Base-by-base conservation (phyloP, 768 basidiomycete species). In the Trametes gibbosa region DNA sequence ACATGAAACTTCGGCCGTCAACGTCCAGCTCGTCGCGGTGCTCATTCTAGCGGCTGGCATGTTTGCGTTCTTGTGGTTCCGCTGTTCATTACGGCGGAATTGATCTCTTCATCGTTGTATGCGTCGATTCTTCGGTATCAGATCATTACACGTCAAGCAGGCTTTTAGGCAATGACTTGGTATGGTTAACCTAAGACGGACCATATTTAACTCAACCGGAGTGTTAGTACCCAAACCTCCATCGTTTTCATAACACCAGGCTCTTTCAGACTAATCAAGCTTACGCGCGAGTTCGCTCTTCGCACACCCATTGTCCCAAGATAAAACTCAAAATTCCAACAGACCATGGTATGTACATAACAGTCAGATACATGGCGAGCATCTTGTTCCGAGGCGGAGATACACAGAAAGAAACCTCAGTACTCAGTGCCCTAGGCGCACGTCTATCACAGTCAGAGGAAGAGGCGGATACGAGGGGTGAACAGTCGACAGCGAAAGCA, bases 1-100 rank as follows among this genome's bases (percentile, higher is more conserved):
- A 63, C 81, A 89, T 46, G 89, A 91, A 70, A 82, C 82, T 0
- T 87, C 89, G 0, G 76, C 82, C 0, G 70, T 89, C 2, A 80
- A 82, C n/a, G 41, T 58, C 3, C 61, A n/a, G 8, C 61, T 62
- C 13, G 56, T 62, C 25, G 56, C 56, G 0, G 6, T 62, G 10
- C 39, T 58, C 7, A 56, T 62, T 0, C 34, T 58, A 0, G 48
- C 41, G 1, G 46, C 24, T 0, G 56, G 56, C 0, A n/a, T 37
- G 2, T 56, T 48, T 12, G 40, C 40, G 2, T 53, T 58, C 35
- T 23, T 62, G 7, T 62, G 61, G 61, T 41, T 54, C 32, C 48
- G 50, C 14, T 62, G 61, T 10, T 29, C 19, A 10, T 8, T 10
- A 13, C 19, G 37, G 25, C 54, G 54, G 0, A 39, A 35, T 39